Evolutionary conservation across 306 rosid genomes (phyloP), one percentile per base, ranked within the genome.

Genomic region (Quillaja saponaria): DNA sequence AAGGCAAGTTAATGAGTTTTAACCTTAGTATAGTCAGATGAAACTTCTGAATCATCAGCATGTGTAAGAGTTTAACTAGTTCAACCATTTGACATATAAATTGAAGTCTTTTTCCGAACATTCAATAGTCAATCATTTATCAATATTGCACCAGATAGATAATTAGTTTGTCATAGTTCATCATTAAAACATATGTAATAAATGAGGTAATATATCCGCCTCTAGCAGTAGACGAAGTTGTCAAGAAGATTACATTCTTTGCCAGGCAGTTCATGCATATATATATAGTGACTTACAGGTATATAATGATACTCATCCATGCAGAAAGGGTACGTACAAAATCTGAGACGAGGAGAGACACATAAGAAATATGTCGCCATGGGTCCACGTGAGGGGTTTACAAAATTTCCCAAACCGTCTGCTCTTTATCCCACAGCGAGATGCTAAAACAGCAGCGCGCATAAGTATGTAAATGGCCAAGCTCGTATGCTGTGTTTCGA

Each of bases 291-390:
- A 25, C 4, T 2, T 25, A 25, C 31, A 4, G 31, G 31, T 4
- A 25, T 25, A 25, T 4, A 25, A 25, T 25, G 31, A 25, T 25
- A 25, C 31, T 25, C 4, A 25, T 25, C 4, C 31, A 25, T 25
- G 31, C 2, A 25, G 31, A 42, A 60, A 49, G 49, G 45, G 20
- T 48, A 72, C 99, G 5, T 85, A 92, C 99, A 94, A 68, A 78
- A 94, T 94, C 50, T 94, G 99, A 3, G 91, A 86, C 59, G 97
- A 89, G 65, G 97, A 89, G 51, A 94, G 86, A 68, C 99, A 89
- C 99, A 94, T 87, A 8, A 94, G 99, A 78, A 94, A 85, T 75
- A 83, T 87, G 78, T 94, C 99, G 61, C 99, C 99, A 4, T 87
- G 94, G 56, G 82, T 73, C 99, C 99, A 94, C 4, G 97, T 81